Conservation (phyloP, 768 basidiomycete species). For the Mycena alexandri region DNA sequence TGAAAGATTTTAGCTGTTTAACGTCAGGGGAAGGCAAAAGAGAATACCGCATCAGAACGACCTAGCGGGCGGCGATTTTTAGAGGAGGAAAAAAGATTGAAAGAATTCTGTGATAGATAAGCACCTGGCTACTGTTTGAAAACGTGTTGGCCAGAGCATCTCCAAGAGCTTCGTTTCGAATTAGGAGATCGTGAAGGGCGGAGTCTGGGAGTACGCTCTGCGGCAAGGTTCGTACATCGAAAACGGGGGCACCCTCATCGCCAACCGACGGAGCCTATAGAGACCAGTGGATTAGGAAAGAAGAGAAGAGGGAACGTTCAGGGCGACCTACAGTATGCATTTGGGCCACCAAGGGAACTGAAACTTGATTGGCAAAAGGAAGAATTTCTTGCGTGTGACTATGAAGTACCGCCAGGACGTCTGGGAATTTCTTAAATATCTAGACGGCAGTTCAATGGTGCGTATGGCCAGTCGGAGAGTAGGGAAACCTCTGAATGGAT, state of each 20-base stretch:
- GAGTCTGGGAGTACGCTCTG: constrained; percentile 27
- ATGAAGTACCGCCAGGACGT: constrained; percentile 36
- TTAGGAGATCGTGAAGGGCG: constrained; percentile 35
- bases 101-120: neutral
- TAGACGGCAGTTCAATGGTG: neutral
- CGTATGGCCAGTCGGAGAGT: neutral
- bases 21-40: too few relatives aligned
- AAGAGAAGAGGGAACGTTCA: neutral
- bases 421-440: constrained; percentile 40
- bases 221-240: constrained; percentile 34
- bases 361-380: constrained; percentile 35
- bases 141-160: constrained; percentile 38
- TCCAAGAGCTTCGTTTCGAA: constrained; percentile 37
- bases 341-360: constrained; percentile 31
- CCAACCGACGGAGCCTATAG: constrained; percentile 25
- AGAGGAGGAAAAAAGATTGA: too few relatives aligned
- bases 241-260: constrained; percentile 34
- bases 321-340: constrained; percentile 33
- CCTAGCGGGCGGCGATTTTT: neutral
- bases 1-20: neutral
- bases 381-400: constrained; percentile 37
- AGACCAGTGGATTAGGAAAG: neutral
- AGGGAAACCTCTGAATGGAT: constrained; percentile 40
- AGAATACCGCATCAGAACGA: constrained; percentile 39
- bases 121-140: constrained; percentile 24